Percentiles rank a stretch among this genome's conserved stretches.
phyloP scores from a whole-genome alignment of 495 filamentous ascomycete species.

The Bryoglossum gracile region DNA sequence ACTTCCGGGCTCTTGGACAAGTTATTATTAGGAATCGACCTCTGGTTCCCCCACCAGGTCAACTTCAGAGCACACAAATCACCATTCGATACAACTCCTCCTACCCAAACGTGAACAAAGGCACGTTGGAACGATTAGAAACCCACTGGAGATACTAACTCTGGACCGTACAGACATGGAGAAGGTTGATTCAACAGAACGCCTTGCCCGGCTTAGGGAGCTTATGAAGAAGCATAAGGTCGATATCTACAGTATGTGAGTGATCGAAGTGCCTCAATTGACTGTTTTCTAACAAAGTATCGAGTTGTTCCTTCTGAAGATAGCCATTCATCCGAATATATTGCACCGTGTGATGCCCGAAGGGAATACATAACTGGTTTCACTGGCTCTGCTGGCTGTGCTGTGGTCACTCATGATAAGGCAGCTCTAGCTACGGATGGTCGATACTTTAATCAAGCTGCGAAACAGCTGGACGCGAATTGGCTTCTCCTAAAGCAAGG shows the following conservation, averaged over 20 bases:
- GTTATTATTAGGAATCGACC: slow-evolving; percentile 2
- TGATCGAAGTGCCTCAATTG: slow-evolving; percentile 8
- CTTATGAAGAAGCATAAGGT: slow-evolving; percentile 85
- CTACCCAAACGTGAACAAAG: slow-evolving; percentile 3
- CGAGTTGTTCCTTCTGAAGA: slow-evolving; percentile 96
- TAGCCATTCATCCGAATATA: slow-evolving; percentile 96
- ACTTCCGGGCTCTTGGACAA: slow-evolving; percentile 12
- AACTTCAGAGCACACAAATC: slow-evolving; percentile 11
- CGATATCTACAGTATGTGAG: slow-evolving; percentile 82
- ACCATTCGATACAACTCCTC: slow-evolving; percentile 20
- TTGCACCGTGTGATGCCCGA: slow-evolving; percentile 85
- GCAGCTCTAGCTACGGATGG: slow-evolving; percentile 93
- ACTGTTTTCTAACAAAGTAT: slow-evolving; percentile 10
- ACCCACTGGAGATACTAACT: slow-evolving; percentile 8
- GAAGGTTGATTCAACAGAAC: slow-evolving; percentile 71
- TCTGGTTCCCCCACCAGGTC: background rate
- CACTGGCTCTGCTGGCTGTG: slow-evolving; percentile 89
- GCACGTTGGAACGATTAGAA: slow-evolving; percentile 3
- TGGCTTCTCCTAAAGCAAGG: slow-evolving; percentile 93
- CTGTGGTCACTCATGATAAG: slow-evolving; percentile 77
- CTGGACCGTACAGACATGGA: slow-evolving; percentile 54
- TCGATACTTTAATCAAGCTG: slow-evolving; percentile 96
- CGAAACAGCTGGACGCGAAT: slow-evolving; percentile 84
- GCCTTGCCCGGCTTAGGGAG: slow-evolving; percentile 67
- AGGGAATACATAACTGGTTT: slow-evolving; percentile 93